Base-by-base conservation (phyloP, 805 yeast species). In the Schizosaccharomyces cryophilus region DNA sequence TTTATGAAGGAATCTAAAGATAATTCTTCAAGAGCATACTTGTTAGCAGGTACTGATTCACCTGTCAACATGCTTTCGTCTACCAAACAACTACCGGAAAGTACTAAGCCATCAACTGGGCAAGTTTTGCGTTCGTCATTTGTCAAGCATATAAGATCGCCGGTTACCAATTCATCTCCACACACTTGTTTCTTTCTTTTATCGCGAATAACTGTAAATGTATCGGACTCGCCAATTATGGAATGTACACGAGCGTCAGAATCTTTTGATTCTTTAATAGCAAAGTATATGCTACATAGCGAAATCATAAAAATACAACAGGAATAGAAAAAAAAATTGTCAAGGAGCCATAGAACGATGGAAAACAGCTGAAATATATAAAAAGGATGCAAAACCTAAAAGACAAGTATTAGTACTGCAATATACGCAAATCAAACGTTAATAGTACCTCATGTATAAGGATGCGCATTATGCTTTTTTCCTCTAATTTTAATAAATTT, bases 51-150 rank as follows among this genome's bases (percentile, higher is more conserved):
- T 1, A 93, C 96, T 61, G 96, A 87, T 70, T 93, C 99, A 45
- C 99, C 99, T 0, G 99, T 93, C 24, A 93, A 76, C 95, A 93
- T 93, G 5, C 96, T 85, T 69, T 93, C 99, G 70, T 93, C 94
- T n/a, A 93, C 84, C 61, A 93, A 87, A 69, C 95, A 86, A 68
- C 88, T 96, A 60, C 99, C 98, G 42, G 88, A 80, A 21, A 90
- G 72, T 59, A 93, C 74, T 11, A 93, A 70, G 0, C 95, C 84
- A 71, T 93, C 99, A 69, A 96, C 88, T 0, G 98, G 98, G 59
- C 90, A 77, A 1, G 77, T 67, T 3, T 74, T 67, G 62, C 93
- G 73, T 0, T 85, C 78, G 0, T 96, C 95, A 67, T 89, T 96
- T 1, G 88, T 82, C 40, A 93, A 80, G 72, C 93, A 98, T 68